Percentiles rank a stretch among this genome's conserved stretches.
Evolutionary conservation across 1,139 yeast genomes (phyloP).

Genomic region (Nakaseomyces glabratus): DNA sequence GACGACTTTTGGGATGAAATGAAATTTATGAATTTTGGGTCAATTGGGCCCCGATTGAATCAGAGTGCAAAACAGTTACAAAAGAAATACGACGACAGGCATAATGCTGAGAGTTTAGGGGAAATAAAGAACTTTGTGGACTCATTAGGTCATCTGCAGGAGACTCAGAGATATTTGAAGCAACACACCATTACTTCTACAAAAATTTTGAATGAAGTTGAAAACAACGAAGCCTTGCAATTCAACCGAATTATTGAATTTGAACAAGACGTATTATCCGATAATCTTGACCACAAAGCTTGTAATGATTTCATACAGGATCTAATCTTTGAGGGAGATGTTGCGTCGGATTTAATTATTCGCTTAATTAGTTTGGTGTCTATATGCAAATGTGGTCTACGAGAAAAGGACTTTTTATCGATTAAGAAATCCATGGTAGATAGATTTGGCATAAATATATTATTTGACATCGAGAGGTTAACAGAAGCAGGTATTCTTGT

Average conservation of each 20-base stretch:
- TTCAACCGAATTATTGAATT: constrained; percentile 54
- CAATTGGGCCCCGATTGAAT: constrained; percentile 68
- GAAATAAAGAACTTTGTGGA: constrained; percentile 68
- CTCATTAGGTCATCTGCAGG: constrained; percentile 57
- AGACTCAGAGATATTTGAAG: constrained; percentile 58
- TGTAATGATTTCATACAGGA: constrained; percentile 21
- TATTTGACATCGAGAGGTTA: constrained; percentile 22
- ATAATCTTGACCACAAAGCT: constrained; percentile 18
- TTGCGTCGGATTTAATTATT: constrained; percentile 14
- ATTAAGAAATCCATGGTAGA: constrained; percentile 25
- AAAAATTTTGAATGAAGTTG: constrained; percentile 47
- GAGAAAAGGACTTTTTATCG: constrained; percentile 24
- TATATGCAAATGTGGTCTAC: constrained; percentile 21
- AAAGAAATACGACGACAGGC: constrained; percentile 54
- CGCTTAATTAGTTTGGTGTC: constrained; percentile 24
- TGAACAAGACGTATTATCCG: constrained; percentile 45
- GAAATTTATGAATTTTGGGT: constrained; percentile 65
- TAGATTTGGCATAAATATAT: constrained; percentile 24
- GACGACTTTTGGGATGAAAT: constrained; percentile 43
- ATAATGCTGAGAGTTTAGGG: constrained; percentile 48
- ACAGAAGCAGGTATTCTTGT: constrained; percentile 18
- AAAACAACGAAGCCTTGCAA: constrained; percentile 32
- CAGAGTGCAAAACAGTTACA: constrained; percentile 63
- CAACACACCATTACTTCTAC: constrained; percentile 76
- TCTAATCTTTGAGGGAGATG: constrained; percentile 22